Conservation (phyloP, 2,329 filamentous ascomycete species). For the Neurospora sp. region DNA sequence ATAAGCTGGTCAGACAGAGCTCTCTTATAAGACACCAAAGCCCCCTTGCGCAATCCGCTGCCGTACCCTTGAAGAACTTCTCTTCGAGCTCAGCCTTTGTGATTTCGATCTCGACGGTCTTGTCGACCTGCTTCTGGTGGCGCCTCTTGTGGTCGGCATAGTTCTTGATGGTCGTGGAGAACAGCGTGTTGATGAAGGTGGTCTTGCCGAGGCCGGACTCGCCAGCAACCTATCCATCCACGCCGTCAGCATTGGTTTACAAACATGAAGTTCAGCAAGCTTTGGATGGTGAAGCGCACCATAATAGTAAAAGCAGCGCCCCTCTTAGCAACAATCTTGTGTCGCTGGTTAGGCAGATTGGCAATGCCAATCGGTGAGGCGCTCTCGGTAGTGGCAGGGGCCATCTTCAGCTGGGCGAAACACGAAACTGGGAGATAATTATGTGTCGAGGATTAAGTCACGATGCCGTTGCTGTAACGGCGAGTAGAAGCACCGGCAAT, state of each 20-base stretch:
- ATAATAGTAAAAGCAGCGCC: slow-evolving; percentile 99
- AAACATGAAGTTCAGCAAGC: slow-evolving; percentile 18
- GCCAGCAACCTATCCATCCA: slow-evolving; percentile 66
- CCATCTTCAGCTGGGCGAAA: slow-evolving; percentile 35
- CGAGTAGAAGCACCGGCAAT: slow-evolving; percentile 7
- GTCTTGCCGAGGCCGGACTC: slow-evolving; percentile 98
- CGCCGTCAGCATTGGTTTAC: slow-evolving; percentile 2
- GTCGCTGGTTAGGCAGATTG: slow-evolving; percentile 63
- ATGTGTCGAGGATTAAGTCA: slow-evolving; percentile 7
- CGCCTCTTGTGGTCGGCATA: slow-evolving; percentile 99
- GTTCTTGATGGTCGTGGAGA: slow-evolving; percentile 99
- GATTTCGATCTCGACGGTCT: slow-evolving; percentile 99
- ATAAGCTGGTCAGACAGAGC: slow-evolving; percentile 16
- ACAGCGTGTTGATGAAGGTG: slow-evolving; percentile 99
- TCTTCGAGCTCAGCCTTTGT: slow-evolving; percentile 99
- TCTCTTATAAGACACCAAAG: background rate
- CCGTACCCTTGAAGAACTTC: slow-evolving; percentile 99
- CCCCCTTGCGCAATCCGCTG: slow-evolving; percentile 1
- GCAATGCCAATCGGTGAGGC: slow-evolving; percentile 63
- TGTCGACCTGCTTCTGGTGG: slow-evolving; percentile 98
- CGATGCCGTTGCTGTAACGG: slow-evolving; percentile 9
- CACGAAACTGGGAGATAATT: slow-evolving; percentile 6
- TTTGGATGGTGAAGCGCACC: slow-evolving; percentile 45
- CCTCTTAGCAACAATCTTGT: slow-evolving; percentile 70
- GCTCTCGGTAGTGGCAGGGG: slow-evolving; percentile 47